These are phyloP conservation scores for Pseudogymnoascus sp. DNA, from an alignment of 2,329 filamentous ascomycete genomes.

Conservation along the genomic window DNA sequence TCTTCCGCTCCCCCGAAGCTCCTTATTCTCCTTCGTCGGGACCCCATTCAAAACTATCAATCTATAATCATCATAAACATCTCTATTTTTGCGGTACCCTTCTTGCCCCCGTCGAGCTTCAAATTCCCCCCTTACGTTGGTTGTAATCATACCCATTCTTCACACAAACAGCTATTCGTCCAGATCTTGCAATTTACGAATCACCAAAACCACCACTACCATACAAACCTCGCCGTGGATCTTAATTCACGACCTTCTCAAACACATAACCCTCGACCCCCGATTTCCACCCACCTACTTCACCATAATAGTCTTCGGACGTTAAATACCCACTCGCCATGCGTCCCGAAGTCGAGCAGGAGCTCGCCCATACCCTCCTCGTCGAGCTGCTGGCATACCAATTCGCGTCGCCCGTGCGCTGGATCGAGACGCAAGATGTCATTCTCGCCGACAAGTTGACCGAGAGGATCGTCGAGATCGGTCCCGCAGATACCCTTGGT, in stretches of 20 bases:
- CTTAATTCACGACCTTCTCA: not conserved
- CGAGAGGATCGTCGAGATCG: slow-evolving; percentile 95
- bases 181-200: not conserved
- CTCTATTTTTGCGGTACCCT: not conserved
- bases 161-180: not conserved
- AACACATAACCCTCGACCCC: not conserved
- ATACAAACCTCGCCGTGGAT: not conserved
- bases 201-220: not conserved
- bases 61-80: slow-evolving; percentile 4
- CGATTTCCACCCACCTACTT: not conserved
- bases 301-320: slow-evolving; percentile 23
- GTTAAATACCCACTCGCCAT: slow-evolving; percentile 47
- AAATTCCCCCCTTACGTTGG: slow-evolving; percentile 2
- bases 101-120: slow-evolving; percentile 1
- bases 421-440: slow-evolving; percentile 99
- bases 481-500: slow-evolving; percentile 91
- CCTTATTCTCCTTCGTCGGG: not conserved
- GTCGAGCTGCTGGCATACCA: slow-evolving; percentile 99
- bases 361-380: slow-evolving; percentile 95
- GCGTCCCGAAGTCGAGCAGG: slow-evolving; percentile 98
- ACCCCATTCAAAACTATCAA: not conserved
- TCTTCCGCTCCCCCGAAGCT: not conserved
- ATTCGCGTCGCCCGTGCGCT: slow-evolving; percentile 96
- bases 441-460: slow-evolving; percentile 93
- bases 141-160: slow-evolving; percentile 5